Percentiles rank a stretch among this genome's conserved stretches.
phyloP scores from a whole-genome alignment of 257 asterid genomes.

The Solanum dulcamara region DNA sequence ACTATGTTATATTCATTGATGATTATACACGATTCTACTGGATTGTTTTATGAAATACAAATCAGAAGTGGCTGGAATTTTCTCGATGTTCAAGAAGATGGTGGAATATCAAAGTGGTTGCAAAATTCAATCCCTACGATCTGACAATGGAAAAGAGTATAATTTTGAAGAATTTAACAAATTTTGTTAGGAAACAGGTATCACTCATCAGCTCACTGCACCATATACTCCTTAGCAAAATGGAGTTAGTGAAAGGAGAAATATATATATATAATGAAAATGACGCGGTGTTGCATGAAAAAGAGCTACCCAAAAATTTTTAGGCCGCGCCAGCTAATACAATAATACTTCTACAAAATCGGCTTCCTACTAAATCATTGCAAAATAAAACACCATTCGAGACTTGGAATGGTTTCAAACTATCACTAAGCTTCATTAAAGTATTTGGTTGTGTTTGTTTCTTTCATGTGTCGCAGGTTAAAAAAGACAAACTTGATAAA shows the following conservation, averaged over 20 bases:
- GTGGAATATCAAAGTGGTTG: no score
- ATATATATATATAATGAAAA: not conserved
- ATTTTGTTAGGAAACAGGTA: no score
- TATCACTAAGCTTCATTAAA: not conserved
- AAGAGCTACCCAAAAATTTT: not conserved
- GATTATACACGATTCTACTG: no score
- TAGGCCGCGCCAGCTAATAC: not conserved
- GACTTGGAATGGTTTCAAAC: not conserved
- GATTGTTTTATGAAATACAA: no score
- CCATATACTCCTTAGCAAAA: not conserved
- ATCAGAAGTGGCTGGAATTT: no score
- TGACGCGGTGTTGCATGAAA: not conserved
- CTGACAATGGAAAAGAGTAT: no score
- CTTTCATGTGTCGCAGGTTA: no score
- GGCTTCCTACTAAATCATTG: not conserved
- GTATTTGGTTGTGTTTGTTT: not conserved
- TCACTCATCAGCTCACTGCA: not conserved
- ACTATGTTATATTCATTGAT: not conserved
- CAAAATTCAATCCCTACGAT: no score
- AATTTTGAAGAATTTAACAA: no score
- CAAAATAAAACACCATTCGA: not conserved
- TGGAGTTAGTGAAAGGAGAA: not conserved
- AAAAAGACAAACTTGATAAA: no score
- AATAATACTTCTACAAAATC: not conserved
- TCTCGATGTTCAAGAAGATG: no score